Percentiles rank a stretch among this genome's conserved stretches.
Evolutionary conservation across 208 protist genomes (phyloP).

Genomic region (Crithidia mellificae): DNA sequence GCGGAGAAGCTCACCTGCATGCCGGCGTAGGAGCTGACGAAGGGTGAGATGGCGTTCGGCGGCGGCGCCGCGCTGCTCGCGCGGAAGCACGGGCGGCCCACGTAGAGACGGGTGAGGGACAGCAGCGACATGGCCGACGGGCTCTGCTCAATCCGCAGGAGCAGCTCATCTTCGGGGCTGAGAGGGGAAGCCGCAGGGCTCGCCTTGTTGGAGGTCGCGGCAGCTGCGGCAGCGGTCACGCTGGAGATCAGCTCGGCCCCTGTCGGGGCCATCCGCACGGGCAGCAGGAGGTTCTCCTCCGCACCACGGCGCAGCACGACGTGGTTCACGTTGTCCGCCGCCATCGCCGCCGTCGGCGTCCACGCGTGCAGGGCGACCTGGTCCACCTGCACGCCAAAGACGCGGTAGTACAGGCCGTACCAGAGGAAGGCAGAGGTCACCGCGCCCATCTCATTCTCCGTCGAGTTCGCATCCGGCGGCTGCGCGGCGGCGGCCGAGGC

Average conservation of each 20-base stretch:
- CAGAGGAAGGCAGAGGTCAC: conserved; percentile 33
- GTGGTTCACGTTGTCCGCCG: conserved; percentile 38
- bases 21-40: conserved; percentile 31
- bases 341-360: conserved; percentile 33
- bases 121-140: conserved; percentile 53
- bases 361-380: conserved; percentile 47
- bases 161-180: conserved; percentile 31
- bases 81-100: conserved; percentile 38
- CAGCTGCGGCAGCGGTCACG: too few relatives aligned
- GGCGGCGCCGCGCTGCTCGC: conserved; percentile 1
- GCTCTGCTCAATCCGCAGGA: conserved; percentile 42
- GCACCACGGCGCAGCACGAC: conserved; percentile 55
- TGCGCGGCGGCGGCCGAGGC: conserved; percentile 10
- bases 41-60: conserved; percentile 16
- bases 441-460: conserved; percentile 23
- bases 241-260: neutral
- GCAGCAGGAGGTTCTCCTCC: conserved; percentile 48
- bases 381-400: conserved; percentile 51
- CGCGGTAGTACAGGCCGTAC: conserved; percentile 59
- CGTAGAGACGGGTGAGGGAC: conserved; percentile 49
- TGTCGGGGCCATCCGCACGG: conserved; percentile 30
- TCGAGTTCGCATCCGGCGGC: conserved; percentile 2
- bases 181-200: too few relatives aligned
- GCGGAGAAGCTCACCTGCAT: conserved; percentile 33
- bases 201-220: neutral